Evolutionary conservation across 352 stramenopile genomes (phyloP).

Genomic region (Phytopythium aichiense): DNA sequence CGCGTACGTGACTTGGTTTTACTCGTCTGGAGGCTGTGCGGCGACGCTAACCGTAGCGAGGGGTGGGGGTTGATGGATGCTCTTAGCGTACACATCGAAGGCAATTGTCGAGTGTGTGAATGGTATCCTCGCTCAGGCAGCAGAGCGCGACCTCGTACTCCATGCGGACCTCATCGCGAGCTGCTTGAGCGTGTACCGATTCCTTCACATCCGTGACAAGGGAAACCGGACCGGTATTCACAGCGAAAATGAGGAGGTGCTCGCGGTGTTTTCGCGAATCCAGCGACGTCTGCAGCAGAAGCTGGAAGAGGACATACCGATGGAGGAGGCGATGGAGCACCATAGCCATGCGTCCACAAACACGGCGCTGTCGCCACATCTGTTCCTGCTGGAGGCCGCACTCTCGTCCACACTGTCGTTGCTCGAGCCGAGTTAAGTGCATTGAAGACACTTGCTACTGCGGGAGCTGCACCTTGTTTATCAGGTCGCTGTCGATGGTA

Average conservation of each 20-base stretch:
- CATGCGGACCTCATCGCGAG: constrained; percentile 64
- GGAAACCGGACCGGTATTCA: constrained; percentile 30
- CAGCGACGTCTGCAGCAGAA: constrained; percentile 26
- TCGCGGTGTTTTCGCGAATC: constrained; percentile 17
- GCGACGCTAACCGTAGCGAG: not conserved
- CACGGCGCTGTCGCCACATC: constrained; percentile 14
- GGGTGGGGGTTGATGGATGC: not conserved
- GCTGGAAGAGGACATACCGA: constrained; percentile 21
- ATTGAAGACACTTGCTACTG: not conserved
- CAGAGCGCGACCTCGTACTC: constrained; percentile 54
- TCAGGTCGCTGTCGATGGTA: not conserved
- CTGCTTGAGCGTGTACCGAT: constrained; percentile 58
- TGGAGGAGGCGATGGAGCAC: not conserved
- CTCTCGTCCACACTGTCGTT: constrained; percentile 28
- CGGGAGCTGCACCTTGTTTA: not conserved
- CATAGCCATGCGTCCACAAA: constrained; percentile 1
- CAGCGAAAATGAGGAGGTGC: constrained; percentile 4
- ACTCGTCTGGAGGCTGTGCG: not conserved
- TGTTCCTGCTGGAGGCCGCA: constrained; percentile 49
- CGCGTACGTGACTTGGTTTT: constrained; percentile 8
- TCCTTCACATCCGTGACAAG: constrained; percentile 62
- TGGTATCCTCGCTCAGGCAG: constrained; percentile 31
- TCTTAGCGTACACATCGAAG: constrained; percentile 12
- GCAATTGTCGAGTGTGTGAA: constrained; percentile 26
- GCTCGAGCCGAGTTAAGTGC: not conserved